A percentile compares a stretch with the other conserved stretches of the same genome.
phyloP scores from a whole-genome alignment of 2,329 filamentous ascomycete species.

The Fusarium fujikuroi region DNA sequence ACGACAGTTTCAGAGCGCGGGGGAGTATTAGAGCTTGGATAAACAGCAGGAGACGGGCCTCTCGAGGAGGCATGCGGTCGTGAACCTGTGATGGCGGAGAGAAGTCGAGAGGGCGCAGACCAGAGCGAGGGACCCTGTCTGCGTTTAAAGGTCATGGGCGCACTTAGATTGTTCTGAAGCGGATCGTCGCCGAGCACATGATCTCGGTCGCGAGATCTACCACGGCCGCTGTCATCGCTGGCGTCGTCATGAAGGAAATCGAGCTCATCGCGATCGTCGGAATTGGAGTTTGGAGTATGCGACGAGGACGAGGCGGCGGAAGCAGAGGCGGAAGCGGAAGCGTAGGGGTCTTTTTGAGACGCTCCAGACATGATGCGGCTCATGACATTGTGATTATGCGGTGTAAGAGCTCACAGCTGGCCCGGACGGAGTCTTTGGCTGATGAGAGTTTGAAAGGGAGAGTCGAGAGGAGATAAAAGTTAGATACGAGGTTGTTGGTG shows the following conservation, averaged over 20 bases:
- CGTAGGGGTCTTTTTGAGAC: conserved; percentile 49
- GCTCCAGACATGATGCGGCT: conserved; percentile 56
- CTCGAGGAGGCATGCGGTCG: conserved; percentile 26
- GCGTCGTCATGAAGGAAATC: conserved; percentile 52
- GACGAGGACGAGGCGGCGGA: conserved; percentile 42
- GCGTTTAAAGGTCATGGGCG: conserved; percentile 77
- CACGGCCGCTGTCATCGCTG: conserved; percentile 35
- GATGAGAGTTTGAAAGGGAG: not conserved
- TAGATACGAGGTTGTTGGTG: not conserved
- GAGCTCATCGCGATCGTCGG: conserved; percentile 60
- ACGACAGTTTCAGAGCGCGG: conserved; percentile 20
- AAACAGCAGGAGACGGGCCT: conserved; percentile 34
- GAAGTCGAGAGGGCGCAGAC: conserved; percentile 58
- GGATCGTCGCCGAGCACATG: conserved; percentile 66
- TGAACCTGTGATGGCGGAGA: conserved; percentile 58
- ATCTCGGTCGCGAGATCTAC: conserved; percentile 14
- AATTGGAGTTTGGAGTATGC: conserved; percentile 44
- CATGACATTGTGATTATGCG: conserved; percentile 53
- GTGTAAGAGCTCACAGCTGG: conserved; percentile 29
- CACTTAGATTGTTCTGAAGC: conserved; percentile 59
- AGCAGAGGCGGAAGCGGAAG: conserved; percentile 52
- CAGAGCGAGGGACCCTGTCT: conserved; percentile 65
- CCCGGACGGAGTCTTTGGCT: conserved; percentile 18
- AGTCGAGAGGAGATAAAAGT: not conserved
- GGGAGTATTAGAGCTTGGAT: conserved; percentile 20